Base-by-base conservation (phyloP, 768 basidiomycete genomes). In the Podaxis mareebaensis region DNA sequence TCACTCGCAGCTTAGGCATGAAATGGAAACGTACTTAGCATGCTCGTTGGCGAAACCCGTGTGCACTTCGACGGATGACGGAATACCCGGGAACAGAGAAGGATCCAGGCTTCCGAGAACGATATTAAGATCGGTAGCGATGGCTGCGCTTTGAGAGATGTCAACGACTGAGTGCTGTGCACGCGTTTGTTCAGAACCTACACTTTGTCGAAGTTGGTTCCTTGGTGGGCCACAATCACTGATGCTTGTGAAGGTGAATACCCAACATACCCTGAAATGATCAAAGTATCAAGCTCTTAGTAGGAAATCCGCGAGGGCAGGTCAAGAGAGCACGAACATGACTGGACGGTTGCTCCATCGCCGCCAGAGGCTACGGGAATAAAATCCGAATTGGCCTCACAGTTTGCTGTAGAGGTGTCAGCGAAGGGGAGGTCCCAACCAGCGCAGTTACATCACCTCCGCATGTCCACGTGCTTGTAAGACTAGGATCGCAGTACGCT, bases 381-480 rank as follows among this genome's bases (percentile, higher is more conserved):
- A 70, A 86, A 86, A 3, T 66, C 71, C n/a, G 65, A 51, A n/a
- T 65, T 65, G 4, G 61, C 61, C 5, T 56, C 22, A 38, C 61
- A 67, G 4, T 63, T 54, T n/a, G 56, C 49, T 56, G 13, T 2
- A 3, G 12, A 7, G 3, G n/a, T 12, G 33, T 51, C 46, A 46
- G 44, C n/a, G 3, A 57, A 49, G 24, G 48, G 22, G 30, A 11
- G 39, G 33, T 7, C 20, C 3, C 44, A 20, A 13, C 3, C 10
- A 22, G 30, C 13, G 52, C 8, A 4, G 2, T 17, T 46, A 13
- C 28, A 68, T 64, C 53, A 72, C 86, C 84, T 72, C 87, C 87
- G 66, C 85, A 86, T 30, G 78, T 67, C 85, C 86, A 87, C 22
- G 78, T 74, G 40, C 77, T 67, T 20, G 82, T 84, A 24, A 71